Evolutionary conservation across 2,329 filamentous ascomycete species (phyloP).

Genomic region (Verruconis gallopava): DNA sequence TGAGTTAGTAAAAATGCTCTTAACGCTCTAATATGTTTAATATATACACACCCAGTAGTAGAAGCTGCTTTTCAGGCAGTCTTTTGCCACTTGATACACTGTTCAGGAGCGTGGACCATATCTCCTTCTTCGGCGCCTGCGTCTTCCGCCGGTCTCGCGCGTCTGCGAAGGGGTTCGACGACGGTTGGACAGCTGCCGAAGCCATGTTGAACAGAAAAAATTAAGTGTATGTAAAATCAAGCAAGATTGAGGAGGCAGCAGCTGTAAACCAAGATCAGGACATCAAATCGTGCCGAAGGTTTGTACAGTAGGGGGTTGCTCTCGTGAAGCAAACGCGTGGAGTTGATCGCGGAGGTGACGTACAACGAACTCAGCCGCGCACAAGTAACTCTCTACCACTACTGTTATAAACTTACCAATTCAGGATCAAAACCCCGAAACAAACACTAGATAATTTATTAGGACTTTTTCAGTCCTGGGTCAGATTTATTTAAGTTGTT

Average conservation of each 20-base stretch:
- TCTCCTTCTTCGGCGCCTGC: conserved; percentile 62
- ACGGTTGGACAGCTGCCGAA: conserved; percentile 3
- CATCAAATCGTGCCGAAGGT: too few species aligned
- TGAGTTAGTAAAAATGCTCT: neutral
- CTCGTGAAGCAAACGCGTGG: neutral
- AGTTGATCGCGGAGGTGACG: neutral
- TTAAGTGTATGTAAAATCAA: too few species aligned
- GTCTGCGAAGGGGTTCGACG: conserved; percentile 7
- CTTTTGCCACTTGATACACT: conserved; percentile 80
- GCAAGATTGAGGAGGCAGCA: too few species aligned
- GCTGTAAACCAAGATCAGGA: too few species aligned
- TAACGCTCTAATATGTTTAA: neutral
- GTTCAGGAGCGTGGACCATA: conserved; percentile 91
- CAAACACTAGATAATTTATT: too few species aligned
- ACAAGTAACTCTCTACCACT: too few species aligned
- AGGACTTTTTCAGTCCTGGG: too few species aligned
- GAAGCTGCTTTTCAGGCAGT: conserved; percentile 79
- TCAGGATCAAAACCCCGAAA: too few species aligned
- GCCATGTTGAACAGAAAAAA: neutral
- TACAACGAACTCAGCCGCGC: neutral
- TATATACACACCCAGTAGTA: conserved; percentile 58
- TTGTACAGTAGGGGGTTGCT: too few species aligned
- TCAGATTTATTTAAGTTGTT: too few species aligned
- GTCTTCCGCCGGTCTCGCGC: conserved; percentile 25
- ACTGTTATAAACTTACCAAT: too few species aligned